Conservation (phyloP, 1,139 yeast species). For the Blastobotrys capitulatus region DNA sequence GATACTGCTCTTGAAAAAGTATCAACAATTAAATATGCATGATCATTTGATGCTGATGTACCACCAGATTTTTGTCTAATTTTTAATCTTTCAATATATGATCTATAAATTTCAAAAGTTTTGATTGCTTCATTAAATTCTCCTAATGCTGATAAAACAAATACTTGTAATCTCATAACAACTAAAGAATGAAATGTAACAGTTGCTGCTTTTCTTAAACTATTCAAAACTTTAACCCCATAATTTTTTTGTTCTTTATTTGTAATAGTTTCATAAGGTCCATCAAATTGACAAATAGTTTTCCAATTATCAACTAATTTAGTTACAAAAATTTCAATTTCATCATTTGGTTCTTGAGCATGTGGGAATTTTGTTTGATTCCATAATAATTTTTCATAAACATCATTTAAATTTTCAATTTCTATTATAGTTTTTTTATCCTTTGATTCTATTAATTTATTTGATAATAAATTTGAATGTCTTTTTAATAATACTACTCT, state of each 20-base stretch:
- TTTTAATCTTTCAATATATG: constrained; percentile 36
- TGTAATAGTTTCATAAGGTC: constrained; percentile 21
- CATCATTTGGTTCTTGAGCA: constrained; percentile 39
- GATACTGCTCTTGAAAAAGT: constrained; percentile 24
- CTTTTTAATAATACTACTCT: constrained; percentile 16
- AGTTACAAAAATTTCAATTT: constrained; percentile 29
- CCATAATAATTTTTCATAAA: constrained; percentile 21
- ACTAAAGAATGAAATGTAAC: constrained; percentile 46
- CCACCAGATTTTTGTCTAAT: constrained; percentile 27
- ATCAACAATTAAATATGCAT: constrained; percentile 27
- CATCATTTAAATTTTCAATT: constrained; percentile 13
- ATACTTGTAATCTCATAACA: constrained; percentile 37
- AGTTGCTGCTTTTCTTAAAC: constrained; percentile 36
- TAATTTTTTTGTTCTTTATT: constrained; percentile 17
- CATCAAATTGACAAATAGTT: constrained; percentile 12
- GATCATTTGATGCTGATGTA: constrained; percentile 21
- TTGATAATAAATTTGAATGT: constrained; percentile 18
- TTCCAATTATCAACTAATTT: constrained; percentile 34
- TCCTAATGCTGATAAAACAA: constrained; percentile 29
- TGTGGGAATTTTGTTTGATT: constrained; percentile 37
- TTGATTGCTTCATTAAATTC: constrained; percentile 36
- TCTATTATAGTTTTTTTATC: constrained; percentile 11
- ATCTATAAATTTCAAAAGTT: constrained; percentile 41
- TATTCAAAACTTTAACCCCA: constrained; percentile 21
- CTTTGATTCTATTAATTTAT: constrained; percentile 14